phyloP scores from a whole-genome alignment of 2,329 filamentous ascomycete genomes.

The Beauveria sp. region DNA sequence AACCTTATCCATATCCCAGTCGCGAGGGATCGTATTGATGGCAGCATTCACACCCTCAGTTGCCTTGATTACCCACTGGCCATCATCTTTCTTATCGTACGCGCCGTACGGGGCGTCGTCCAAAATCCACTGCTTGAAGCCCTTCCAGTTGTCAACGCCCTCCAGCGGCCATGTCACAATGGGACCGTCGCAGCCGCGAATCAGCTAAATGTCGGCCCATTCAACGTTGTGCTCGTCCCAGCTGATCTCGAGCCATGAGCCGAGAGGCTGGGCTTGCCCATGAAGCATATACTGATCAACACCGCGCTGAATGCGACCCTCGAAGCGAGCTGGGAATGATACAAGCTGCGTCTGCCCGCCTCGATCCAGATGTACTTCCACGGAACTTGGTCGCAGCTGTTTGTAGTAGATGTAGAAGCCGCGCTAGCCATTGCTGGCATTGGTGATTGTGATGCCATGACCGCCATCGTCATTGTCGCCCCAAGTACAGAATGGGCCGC shows the following conservation, averaged over 20 bases:
- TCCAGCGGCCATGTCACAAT: conserved; percentile 18
- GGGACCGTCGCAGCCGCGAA: conserved; percentile 21
- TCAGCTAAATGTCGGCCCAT: conserved; percentile 22
- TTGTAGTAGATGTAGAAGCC: conserved; percentile 19
- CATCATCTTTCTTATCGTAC: conserved; percentile 6
- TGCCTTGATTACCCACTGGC: conserved; percentile 18
- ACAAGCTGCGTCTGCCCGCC: conserved; percentile 18
- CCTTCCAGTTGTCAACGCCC: conserved; percentile 18
- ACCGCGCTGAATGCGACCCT: conserved; percentile 21
- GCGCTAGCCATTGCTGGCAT: conserved; percentile 4
- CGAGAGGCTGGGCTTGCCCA: conserved; percentile 18
- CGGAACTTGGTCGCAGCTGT: conserved; percentile 20
- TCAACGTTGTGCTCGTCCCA: conserved; percentile 16
- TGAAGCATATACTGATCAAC: conserved; percentile 18
- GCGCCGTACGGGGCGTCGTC: conserved; percentile 18
- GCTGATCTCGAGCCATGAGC: conserved; percentile 21
- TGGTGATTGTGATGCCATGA: conserved; percentile 6
- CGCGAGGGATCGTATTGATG: conserved; percentile 16
- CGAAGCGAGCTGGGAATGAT: conserved; percentile 18
- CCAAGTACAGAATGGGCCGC: conserved; percentile 2
- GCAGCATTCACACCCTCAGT: conserved; percentile 17
- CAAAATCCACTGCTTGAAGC: conserved; percentile 19
- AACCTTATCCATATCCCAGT: conserved; percentile 18
- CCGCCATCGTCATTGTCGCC: conserved; percentile 10
- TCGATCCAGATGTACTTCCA: conserved; percentile 22